Evolutionary conservation across 2,329 filamentous ascomycete genomes (phyloP).

Genomic region (Curvularia sp.): DNA sequence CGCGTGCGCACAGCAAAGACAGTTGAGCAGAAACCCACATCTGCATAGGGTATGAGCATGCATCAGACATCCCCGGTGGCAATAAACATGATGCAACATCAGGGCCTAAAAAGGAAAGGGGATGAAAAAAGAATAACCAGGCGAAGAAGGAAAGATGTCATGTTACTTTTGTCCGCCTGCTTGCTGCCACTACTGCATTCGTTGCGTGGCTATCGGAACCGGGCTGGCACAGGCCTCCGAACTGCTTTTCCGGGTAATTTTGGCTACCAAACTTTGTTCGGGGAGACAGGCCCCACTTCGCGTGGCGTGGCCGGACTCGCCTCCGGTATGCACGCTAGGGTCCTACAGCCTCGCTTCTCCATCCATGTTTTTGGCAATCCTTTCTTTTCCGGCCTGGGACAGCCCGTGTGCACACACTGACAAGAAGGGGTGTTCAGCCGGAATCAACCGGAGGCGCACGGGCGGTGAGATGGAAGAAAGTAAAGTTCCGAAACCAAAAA

Average conservation of each 20-base stretch:
- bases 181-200: neutral
- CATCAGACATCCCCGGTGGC: neutral
- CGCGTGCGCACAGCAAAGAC: neutral
- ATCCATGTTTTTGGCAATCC: neutral
- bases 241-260: neutral
- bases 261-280: neutral
- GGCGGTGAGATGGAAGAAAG: constrained; percentile 2
- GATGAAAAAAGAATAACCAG: neutral
- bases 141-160: neutral
- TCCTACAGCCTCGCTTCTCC: neutral
- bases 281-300: neutral
- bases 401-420: neutral
- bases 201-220: neutral
- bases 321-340: constrained; percentile 1
- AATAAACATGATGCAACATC: neutral
- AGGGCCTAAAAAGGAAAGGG: neutral
- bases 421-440: constrained; percentile 13
- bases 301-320: neutral
- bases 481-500: constrained; percentile 11
- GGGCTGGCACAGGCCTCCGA: neutral
- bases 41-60: neutral
- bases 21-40: neutral
- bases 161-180: neutral
- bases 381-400: neutral
- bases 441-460: constrained; percentile 9